Evolutionary conservation across 345 rosid genomes (phyloP).

Genomic region (Turritis glabra): DNA sequence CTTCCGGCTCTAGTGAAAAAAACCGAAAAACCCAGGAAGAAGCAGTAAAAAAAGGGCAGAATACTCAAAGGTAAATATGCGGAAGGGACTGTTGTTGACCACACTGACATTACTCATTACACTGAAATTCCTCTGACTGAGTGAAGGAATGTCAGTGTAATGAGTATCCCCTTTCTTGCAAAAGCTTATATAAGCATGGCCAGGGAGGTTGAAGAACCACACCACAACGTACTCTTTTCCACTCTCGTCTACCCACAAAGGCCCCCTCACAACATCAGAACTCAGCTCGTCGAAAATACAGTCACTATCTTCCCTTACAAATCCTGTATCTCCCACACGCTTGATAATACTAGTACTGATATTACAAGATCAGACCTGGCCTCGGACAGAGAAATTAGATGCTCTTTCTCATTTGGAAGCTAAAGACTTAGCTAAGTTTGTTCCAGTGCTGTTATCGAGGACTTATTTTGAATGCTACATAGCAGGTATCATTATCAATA

Average conservation of each 20-base stretch:
- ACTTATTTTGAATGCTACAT: slow-evolving; percentile 69
- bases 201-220: not conserved
- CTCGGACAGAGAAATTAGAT: slow-evolving; percentile 77
- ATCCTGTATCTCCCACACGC: not conserved
- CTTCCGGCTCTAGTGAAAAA: no score
- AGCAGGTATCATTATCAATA: slow-evolving; percentile 51
- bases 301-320: not conserved
- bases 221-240: not conserved
- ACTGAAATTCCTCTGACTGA: no score
- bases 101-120: no score
- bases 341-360: slow-evolving; percentile 5
- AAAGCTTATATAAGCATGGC: not conserved
- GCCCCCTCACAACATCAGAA: not conserved
- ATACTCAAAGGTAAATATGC: no score
- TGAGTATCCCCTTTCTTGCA: not conserved
- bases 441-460: slow-evolving; percentile 63
- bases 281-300: not conserved
- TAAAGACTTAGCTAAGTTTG: slow-evolving; percentile 67
- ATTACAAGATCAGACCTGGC: slow-evolving; percentile 58
- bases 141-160: not conserved
- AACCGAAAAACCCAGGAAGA: no score
- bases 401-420: slow-evolving; percentile 59
- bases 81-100: no score
- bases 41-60: no score
- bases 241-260: not conserved